Evolutionary conservation across 495 filamentous ascomycete species (phyloP), one percentile per base, ranked within the genome.

Genomic region (Trypethelium eluteriae): DNA sequence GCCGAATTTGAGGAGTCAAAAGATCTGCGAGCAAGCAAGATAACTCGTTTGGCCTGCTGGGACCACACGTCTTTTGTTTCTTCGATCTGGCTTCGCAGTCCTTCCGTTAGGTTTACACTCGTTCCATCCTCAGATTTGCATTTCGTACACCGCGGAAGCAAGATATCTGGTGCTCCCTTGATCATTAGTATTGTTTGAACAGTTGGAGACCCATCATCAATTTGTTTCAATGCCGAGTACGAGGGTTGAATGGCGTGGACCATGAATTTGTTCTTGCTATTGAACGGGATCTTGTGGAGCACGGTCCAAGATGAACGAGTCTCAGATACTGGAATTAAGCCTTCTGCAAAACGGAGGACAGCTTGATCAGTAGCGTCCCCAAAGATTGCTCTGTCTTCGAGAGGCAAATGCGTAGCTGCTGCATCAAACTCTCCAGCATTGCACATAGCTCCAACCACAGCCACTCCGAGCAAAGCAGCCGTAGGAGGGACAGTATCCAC

Each of bases 91-190:
- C 5, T 76, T 38, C 69, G 69, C 14, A 71, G 62, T 34, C 74
- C 70, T 12, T 79, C 77, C 9, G 71, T 62, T 14, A 65, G 47
- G 64, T 80, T 79, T 12, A 79, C 67, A 2, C 67, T 71, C 59
- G 74, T 73, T 62, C 76, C 73, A 2, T 67, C 65, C 34, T 74
- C 72, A 10, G 81, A 79, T 72, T 73, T 76, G 67, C 81, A 83
- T 38, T 72, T 75, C 0, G 75, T 71, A 69, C 82, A 83, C 18
- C 76, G 71, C 36, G 75, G 72, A n/a, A 81, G 68, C 5, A 84
- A 72, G 18, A 82, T 76, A 70, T 84, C 82, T 0, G 82, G 80
- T 3, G 82, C 82, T 46, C 82, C 82, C 70, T 84, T 84, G 71
- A 84, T 66, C 3, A 34, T 41, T 16, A 66, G 16, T 12, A 16